Base-by-base conservation (phyloP, 352 stramenopile genomes). In the Phytophthora melonis region DNA sequence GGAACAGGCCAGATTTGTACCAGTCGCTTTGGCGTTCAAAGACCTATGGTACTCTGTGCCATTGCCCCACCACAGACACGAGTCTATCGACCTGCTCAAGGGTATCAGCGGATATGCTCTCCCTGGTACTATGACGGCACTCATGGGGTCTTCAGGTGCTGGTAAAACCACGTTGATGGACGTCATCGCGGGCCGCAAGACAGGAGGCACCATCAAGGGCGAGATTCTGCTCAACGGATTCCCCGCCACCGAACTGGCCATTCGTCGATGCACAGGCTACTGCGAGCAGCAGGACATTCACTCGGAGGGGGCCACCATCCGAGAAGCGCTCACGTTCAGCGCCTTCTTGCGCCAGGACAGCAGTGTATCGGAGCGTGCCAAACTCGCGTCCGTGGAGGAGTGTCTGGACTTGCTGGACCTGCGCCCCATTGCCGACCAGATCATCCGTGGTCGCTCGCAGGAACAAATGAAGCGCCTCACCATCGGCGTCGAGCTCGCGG, bases 401-500 rank as follows among this genome's bases (percentile, higher is more conserved):
- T 81, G 73, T 32, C 34, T 86, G 2, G 73, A 84, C 14, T 52
- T 84, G 23, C 43, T 86, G 16, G 68, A 78, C 19, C 58, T 86
- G 58, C 45, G 58, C 11, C n/a, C 36, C 18, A 77, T 86, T 9
- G 77, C 71, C 3, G 77, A 86, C 66, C 47, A 79, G 39, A 81
- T 84, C 64, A 77, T 86, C 5, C 73, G 79, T 5, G 77, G 74
- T 27, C 47, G 66, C 2, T 84, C 79, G 0, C 58, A 74, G 45
- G 83, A 90, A 63, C 83, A 90, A 53, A 85, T 84, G 79, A 90
- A 90, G 75, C 79, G 82, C n/a, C 34, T 87, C 57, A 90, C 80
- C 39, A 94, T 98, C 25, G 95, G 91, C 57, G 89, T 98, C 21
- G 95, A 98, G 43, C 75, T 98, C 8, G 91, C 96, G 1, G 90